These are phyloP conservation scores for Hanseniaspora hatyaiensis DNA, from an alignment of 805 yeast genomes.

Conservation along the genomic window DNA sequence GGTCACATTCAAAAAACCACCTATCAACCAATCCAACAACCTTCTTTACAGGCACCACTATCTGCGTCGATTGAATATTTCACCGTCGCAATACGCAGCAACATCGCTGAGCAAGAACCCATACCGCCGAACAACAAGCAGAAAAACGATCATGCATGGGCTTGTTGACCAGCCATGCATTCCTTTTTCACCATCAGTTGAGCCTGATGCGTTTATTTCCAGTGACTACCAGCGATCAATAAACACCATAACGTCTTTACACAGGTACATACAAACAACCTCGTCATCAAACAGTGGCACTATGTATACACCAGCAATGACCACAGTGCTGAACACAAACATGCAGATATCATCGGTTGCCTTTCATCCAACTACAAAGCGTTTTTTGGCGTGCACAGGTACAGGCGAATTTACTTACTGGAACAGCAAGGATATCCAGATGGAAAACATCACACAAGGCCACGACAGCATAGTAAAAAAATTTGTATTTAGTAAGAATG, in stretches of 20 bases:
- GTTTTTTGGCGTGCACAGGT: constrained; percentile 74
- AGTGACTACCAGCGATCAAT: background rate
- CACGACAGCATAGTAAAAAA: constrained; percentile 84
- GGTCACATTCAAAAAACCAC: constrained; percentile 3
- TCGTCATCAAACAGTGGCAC: background rate
- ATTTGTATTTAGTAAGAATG: constrained; percentile 71
- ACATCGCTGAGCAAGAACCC: background rate
- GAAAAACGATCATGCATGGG: background rate
- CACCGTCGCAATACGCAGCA: background rate
- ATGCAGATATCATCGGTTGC: background rate
- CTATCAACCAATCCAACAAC: constrained; percentile 7
- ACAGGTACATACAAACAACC: constrained; percentile 7
- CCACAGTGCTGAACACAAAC: constrained; percentile 1
- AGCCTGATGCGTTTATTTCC: background rate
- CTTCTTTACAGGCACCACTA: constrained; percentile 6
- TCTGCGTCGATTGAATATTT: background rate
- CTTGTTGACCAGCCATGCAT: background rate
- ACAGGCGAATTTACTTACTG: constrained; percentile 93
- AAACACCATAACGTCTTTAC: constrained; percentile 1
- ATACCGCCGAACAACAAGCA: background rate
- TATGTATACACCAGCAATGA: too few relatives aligned
- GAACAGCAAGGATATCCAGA: constrained; percentile 91
- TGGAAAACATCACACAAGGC: constrained; percentile 97
- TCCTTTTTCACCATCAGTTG: background rate
- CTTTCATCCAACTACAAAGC: constrained; percentile 2